Conservation (phyloP, 2,329 filamentous ascomycete species). For the Colletotrichum camelliae region DNA sequence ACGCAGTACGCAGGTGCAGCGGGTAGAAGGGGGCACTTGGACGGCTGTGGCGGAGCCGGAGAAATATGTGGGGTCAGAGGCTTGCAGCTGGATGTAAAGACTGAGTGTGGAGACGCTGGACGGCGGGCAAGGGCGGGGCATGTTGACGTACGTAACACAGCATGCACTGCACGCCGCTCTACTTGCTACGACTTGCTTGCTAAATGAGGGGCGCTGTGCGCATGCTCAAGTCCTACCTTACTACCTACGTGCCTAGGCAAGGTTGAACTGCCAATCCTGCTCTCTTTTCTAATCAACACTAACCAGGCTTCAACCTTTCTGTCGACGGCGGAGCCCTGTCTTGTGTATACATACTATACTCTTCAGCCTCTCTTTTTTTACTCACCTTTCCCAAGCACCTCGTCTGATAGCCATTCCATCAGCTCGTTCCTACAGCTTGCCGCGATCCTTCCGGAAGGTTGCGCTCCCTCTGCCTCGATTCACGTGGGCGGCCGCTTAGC, state of each 20-base stretch:
- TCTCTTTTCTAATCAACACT: neutral
- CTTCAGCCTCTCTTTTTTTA: neutral
- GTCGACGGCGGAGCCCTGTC: neutral
- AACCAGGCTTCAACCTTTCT: neutral
- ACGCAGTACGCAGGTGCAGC: neutral
- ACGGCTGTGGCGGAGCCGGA: conserved; percentile 15
- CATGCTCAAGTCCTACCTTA: neutral
- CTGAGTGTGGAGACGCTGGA: neutral
- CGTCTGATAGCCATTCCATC: neutral
- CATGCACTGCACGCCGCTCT: neutral
- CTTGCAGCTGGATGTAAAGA: neutral
- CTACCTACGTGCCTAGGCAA: neutral
- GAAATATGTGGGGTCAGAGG: neutral
- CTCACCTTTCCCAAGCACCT: neutral
- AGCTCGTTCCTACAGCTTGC: neutral
- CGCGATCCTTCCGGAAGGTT: neutral
- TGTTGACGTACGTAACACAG: conserved; percentile 7
- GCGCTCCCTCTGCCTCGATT: neutral
- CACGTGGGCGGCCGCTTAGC: neutral
- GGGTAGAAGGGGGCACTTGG: neutral
- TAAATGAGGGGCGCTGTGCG: neutral
- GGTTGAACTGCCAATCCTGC: neutral
- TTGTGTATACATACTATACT: neutral
- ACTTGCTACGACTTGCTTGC: neutral
- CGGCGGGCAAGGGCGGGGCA: neutral